A percentile compares a stretch with the other conserved stretches of the same genome.
Evolutionary conservation across 2,329 filamentous ascomycete species (phyloP).

Genomic region (Xylariaceae sp.): DNA sequence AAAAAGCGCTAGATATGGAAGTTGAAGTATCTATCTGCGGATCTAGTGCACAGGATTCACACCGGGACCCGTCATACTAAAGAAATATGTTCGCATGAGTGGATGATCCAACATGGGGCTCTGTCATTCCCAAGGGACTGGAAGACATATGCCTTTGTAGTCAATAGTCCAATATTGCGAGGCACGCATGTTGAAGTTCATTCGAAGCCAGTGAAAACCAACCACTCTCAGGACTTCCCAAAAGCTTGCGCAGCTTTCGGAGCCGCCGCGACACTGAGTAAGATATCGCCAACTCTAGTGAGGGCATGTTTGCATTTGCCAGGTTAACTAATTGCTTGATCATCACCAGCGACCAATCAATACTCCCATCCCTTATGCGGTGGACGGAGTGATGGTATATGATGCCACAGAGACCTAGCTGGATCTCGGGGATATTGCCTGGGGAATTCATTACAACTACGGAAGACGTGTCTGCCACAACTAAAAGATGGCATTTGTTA

Average conservation of each 20-base stretch:
- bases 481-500: conserved; percentile 10
- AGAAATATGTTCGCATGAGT: conserved; percentile 8
- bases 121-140: neutral
- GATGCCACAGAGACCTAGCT: too few species aligned
- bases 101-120: neutral
- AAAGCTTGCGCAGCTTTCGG: conserved; percentile 6
- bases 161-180: conserved; percentile 7
- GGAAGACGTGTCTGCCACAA: neutral
- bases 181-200: conserved; percentile 12
- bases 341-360: too few species aligned
- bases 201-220: conserved; percentile 9
- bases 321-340: neutral
- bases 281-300: conserved; percentile 3
- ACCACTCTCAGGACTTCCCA: conserved; percentile 9
- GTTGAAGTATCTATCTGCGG: conserved; percentile 17
- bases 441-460: neutral
- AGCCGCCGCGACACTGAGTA: conserved; percentile 3
- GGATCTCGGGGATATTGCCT: conserved; percentile 9
- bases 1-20: conserved; percentile 14
- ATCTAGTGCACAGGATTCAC: too few species aligned
- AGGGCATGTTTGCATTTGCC: conserved; percentile 1
- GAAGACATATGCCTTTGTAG: neutral
- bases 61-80: conserved; percentile 7
- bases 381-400: too few species aligned
- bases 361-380: too few species aligned